Evolutionary conservation across 78 protist species (phyloP), one percentile per base, ranked within the genome.

Genomic region (Dictyostelium brefeldianum): DNA sequence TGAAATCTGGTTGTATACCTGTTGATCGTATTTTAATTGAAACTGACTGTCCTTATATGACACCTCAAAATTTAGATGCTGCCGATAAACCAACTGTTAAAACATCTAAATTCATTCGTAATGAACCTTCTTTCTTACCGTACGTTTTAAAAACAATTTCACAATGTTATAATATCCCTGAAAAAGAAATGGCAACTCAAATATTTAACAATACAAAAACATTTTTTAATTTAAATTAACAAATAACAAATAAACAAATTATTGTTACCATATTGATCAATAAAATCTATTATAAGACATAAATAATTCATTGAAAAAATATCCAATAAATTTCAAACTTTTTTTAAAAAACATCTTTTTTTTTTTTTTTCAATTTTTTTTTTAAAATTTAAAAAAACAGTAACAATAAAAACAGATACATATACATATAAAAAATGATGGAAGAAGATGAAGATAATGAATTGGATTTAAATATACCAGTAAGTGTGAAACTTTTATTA

Each of bases 31-130:
- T 93, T 20, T 84, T 93, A 92, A 93, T 93, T 43, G 96, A 93
- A 59, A 93, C 96, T 5, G 96, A 93, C 59, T 46, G 78, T 46
- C 96, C 96, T 5, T 93, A 80, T 22, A 81, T 93, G 91, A 84
- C 92, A n/a, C 92, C 92, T 3, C 81, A 71, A 5, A 85, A 84
- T 50, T 64, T 90, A 9, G 36, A 41, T 48, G 46, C 71, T 4
- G 22, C 18, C 1, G 93, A 87, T 36, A 74, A 77, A 69, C 83
- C 82, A 79, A 57, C 51, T 20, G 70, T n/a, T 18, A 29, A n/a
- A 36, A 73, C 14, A 22, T n/a, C 31, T 5, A 50, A 25, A 59
- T 53, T 43, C 41, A 29, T 29, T 15, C 83, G 90, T 69, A 93
- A 93, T 53, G 96, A 93, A 48, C 96, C 96, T 20, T 22, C 80